phyloP scores from a whole-genome alignment of 768 basidiomycete species.

The Russula vinacea region DNA sequence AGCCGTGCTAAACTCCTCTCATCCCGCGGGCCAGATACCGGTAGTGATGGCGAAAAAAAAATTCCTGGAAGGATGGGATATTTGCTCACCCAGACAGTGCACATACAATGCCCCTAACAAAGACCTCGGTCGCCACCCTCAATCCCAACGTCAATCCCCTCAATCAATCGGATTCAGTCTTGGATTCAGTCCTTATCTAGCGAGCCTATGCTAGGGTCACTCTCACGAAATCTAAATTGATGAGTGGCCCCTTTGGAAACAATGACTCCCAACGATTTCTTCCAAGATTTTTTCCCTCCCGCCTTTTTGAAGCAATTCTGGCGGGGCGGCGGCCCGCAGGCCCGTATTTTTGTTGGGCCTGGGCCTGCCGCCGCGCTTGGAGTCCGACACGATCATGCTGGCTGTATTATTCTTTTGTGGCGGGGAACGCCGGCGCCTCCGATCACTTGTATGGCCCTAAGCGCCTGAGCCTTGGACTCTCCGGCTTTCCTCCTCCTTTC shows the following conservation, averaged over 20 bases:
- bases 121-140: conserved; percentile 42
- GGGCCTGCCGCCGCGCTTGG: not conserved
- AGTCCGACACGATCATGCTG: not conserved
- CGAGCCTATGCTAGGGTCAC: too few species aligned
- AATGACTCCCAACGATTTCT: too few species aligned
- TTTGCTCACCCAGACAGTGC: conserved; percentile 61
- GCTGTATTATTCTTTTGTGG: not conserved
- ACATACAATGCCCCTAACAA: conserved; percentile 70
- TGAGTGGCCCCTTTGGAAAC: too few species aligned
- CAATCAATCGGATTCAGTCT: too few species aligned
- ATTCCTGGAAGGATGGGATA: conserved; percentile 38
- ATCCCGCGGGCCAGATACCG: conserved; percentile 35
- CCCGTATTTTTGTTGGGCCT: not conserved
- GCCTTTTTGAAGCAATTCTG: too few species aligned
- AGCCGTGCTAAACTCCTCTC: conserved; percentile 45
- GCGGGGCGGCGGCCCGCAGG: not conserved
- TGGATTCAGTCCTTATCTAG: too few species aligned
- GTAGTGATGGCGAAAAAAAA: conserved; percentile 26
- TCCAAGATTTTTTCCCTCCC: too few species aligned
- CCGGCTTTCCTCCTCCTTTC: not conserved
- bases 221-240: too few species aligned
- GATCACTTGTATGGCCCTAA: too few species aligned
- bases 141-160: too few species aligned
- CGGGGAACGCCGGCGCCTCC: too few species aligned
- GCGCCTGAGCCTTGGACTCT: not conserved